A percentile compares a stretch with the other conserved stretches of the same genome.
These are phyloP conservation scores for Talaromyces verruculosus DNA, from an alignment of 2,329 filamentous ascomycete species.

Conservation along the genomic window DNA sequence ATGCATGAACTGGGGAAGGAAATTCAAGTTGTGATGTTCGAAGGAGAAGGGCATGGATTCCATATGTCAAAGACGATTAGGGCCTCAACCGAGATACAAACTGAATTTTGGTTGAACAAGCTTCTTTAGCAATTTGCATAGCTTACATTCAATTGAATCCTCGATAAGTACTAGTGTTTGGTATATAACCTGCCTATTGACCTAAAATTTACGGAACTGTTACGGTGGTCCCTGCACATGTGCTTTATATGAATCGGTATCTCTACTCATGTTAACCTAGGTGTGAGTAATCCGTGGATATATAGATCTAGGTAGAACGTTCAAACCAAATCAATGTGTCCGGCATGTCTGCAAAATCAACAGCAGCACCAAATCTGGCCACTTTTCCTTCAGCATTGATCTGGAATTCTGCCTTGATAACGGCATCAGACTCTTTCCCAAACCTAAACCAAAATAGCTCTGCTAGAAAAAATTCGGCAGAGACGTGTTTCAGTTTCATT, in stretches of 20 bases:
- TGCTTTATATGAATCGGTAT: background rate
- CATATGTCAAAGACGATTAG: constrained; percentile 15
- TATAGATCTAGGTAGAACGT: background rate
- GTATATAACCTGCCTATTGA: background rate
- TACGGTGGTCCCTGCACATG: background rate
- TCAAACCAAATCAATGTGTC: constrained; percentile 18
- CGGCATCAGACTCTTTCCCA: background rate
- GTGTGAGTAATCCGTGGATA: too few species aligned
- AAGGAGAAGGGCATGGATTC: constrained; percentile 17
- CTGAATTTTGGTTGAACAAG: constrained; percentile 3
- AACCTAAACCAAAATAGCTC: constrained; percentile 12
- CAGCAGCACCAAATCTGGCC: constrained; percentile 10
- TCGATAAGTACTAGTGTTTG: background rate
- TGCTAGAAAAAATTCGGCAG: constrained; percentile 15
- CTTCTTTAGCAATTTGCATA: constrained; percentile 3
- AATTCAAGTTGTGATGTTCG: constrained; percentile 6
- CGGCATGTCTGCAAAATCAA: constrained; percentile 16
- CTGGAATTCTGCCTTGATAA: constrained; percentile 15
- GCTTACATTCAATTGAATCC: background rate
- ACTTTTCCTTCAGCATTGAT: constrained; percentile 10
- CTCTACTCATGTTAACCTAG: background rate
- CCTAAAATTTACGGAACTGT: background rate
- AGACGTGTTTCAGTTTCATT: constrained; percentile 11
- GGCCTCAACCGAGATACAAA: constrained; percentile 1
- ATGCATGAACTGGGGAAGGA: constrained; percentile 12